A percentile compares a stretch with the other conserved stretches of the same genome.
Conservation (phyloP, 2,329 filamentous ascomycete species). For the Alternaria sp. region DNA sequence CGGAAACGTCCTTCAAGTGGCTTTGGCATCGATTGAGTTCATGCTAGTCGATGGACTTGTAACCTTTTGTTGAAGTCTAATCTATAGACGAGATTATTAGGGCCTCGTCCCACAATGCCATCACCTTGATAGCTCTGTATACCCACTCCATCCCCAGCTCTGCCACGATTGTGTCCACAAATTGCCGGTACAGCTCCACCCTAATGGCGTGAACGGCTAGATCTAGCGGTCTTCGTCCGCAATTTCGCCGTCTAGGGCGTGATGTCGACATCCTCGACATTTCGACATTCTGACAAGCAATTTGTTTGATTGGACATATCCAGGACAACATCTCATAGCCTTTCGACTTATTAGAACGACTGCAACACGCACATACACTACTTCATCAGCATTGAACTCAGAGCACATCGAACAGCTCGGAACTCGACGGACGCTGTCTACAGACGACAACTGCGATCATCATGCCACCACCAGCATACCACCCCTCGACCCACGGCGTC, state of each 20-base stretch:
- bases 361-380: neutral
- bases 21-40: neutral
- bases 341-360: neutral
- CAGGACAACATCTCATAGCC: neutral
- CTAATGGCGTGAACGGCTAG: slow-evolving; percentile 14
- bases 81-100: neutral
- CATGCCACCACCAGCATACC: slow-evolving; percentile 36
- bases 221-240: slow-evolving; percentile 10
- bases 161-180: slow-evolving; percentile 11
- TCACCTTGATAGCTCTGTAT: neutral
- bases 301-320: neutral
- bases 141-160: slow-evolving; percentile 6
- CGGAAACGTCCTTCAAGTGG: neutral
- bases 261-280: slow-evolving; percentile 20
- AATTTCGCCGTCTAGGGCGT: slow-evolving; percentile 21
- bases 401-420: neutral
- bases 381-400: neutral
- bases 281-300: neutral
- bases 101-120: neutral
- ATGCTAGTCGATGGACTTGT: neutral
- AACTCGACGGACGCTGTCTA: neutral
- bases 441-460: neutral
- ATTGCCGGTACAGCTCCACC: slow-evolving; percentile 17
- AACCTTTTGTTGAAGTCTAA: neutral
- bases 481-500: slow-evolving; percentile 75